These are phyloP conservation scores for Penicillium alfredii DNA, from an alignment of 495 filamentous ascomycete species.

Conservation along the genomic window DNA sequence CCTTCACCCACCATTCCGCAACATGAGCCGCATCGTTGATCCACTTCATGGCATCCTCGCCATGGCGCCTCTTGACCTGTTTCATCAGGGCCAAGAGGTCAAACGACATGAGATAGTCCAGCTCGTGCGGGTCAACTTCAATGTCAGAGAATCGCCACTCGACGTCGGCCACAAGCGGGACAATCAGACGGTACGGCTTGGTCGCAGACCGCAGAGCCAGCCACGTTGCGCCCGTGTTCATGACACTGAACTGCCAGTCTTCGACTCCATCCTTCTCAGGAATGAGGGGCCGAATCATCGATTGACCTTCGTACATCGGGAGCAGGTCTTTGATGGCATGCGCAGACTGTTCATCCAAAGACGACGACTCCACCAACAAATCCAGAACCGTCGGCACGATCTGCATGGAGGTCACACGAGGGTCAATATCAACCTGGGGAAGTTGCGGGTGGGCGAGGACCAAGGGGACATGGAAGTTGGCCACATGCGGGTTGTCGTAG, in stretches of 20 bases:
- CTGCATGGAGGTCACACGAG: conserved; percentile 39
- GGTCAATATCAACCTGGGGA: conserved; percentile 36
- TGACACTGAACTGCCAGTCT: conserved; percentile 46
- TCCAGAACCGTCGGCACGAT: conserved; percentile 49
- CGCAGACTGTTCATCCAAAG: conserved; percentile 25
- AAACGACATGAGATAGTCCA: conserved; percentile 23
- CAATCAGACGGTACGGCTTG: conserved; percentile 36
- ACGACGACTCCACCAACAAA: conserved; percentile 40
- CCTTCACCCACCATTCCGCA: conserved; percentile 31
- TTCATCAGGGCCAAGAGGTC: conserved; percentile 17
- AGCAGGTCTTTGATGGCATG: conserved; percentile 34
- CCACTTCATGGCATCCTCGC: conserved; percentile 34
- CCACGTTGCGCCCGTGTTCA: conserved; percentile 47
- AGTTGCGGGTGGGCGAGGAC: conserved; percentile 44
- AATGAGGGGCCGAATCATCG: conserved; percentile 36
- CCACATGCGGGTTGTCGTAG: conserved; percentile 37
- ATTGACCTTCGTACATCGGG: conserved; percentile 45
- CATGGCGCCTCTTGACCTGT: conserved; percentile 19
- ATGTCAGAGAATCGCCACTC: conserved; percentile 43
- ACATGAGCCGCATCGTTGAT: conserved; percentile 33
- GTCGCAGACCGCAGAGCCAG: conserved; percentile 40
- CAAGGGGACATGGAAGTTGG: conserved; percentile 47
- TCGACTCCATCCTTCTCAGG: conserved; percentile 30
- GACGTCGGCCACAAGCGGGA: conserved; percentile 41
- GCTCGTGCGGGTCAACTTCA: conserved; percentile 30